Percentiles rank a stretch among this genome's conserved stretches.
These are phyloP conservation scores for Alopecurus myosuroides DNA, from an alignment of 176 grass and related monocot genomes.

Conservation along the genomic window DNA sequence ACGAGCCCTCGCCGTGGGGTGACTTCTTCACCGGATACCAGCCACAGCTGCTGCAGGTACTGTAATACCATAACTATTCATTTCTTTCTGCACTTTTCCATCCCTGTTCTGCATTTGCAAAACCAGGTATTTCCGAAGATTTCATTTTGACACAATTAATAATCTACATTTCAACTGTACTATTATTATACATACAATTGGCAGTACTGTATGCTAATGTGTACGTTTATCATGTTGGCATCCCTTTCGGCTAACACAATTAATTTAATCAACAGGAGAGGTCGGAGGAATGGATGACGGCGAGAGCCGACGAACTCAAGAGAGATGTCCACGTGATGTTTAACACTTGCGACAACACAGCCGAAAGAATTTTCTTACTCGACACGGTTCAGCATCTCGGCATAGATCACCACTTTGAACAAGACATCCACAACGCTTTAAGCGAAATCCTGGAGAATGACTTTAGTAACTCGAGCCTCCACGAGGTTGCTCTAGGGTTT, in stretches of 20 bases:
- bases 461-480: neutral
- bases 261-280: neutral
- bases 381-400: constrained; percentile 14
- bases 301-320: neutral
- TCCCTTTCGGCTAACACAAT: neutral
- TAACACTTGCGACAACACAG: neutral
- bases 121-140: too few relatives aligned
- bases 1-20: neutral
- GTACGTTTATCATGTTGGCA: neutral
- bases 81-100: too few relatives aligned
- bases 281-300: neutral
- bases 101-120: too few relatives aligned
- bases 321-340: neutral
- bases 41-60: neutral
- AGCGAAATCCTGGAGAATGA: neutral
- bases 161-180: too few relatives aligned
- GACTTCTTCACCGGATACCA: neutral
- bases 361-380: neutral
- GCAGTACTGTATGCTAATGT: too few relatives aligned
- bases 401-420: constrained; percentile 13
- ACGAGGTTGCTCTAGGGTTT: neutral
- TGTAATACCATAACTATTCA: too few relatives aligned
- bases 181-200: too few relatives aligned
- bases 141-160: too few relatives aligned
- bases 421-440: neutral